phyloP scores from a whole-genome alignment of 176 grass and related monocot species.

The Oropetium thomaeum region DNA sequence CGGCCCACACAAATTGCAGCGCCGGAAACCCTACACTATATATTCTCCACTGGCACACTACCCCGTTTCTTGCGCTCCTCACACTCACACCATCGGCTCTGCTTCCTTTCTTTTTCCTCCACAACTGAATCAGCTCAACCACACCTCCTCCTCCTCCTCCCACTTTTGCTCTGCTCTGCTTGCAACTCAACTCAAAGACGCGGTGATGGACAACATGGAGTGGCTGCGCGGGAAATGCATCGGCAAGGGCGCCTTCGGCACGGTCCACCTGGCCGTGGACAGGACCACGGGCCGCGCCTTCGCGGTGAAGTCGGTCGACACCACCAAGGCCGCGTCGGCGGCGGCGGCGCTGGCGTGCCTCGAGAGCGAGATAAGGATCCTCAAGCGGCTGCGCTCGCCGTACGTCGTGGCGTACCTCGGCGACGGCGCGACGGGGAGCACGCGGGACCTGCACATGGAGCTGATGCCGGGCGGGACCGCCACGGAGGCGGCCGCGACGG shows the following conservation, averaged over 20 bases:
- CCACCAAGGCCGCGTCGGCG: background rate
- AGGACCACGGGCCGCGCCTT: slow-evolving; percentile 44
- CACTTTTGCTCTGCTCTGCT: slow-evolving; percentile 11
- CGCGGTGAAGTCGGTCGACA: slow-evolving; percentile 80
- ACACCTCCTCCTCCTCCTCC: slow-evolving; percentile 9
- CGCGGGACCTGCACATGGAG: slow-evolving; percentile 86
- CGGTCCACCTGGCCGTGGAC: slow-evolving; percentile 61
- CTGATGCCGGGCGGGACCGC: slow-evolving; percentile 55
- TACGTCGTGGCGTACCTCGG: slow-evolving; percentile 77
- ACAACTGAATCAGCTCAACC: background rate
- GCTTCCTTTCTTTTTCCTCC: background rate
- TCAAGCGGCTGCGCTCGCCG: slow-evolving; percentile 58
- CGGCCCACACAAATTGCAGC: slow-evolving; percentile 36
- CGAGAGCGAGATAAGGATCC: slow-evolving; percentile 79
- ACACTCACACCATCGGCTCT: background rate
- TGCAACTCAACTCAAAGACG: background rate
- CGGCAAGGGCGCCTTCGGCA: slow-evolving; percentile 73
- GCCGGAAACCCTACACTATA: slow-evolving; percentile 38
- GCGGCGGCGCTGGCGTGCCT: slow-evolving; percentile 47
- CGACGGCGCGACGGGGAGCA: slow-evolving; percentile 30
- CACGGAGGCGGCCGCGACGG: slow-evolving; percentile 35
- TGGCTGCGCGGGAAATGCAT: slow-evolving; percentile 75
- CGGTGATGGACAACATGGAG: slow-evolving; percentile 38
- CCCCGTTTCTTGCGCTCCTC: slow-evolving; percentile 32
- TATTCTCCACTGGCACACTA: slow-evolving; percentile 29